phyloP scores from a whole-genome alignment of 805 yeast genomes.

The Candida pini region DNA sequence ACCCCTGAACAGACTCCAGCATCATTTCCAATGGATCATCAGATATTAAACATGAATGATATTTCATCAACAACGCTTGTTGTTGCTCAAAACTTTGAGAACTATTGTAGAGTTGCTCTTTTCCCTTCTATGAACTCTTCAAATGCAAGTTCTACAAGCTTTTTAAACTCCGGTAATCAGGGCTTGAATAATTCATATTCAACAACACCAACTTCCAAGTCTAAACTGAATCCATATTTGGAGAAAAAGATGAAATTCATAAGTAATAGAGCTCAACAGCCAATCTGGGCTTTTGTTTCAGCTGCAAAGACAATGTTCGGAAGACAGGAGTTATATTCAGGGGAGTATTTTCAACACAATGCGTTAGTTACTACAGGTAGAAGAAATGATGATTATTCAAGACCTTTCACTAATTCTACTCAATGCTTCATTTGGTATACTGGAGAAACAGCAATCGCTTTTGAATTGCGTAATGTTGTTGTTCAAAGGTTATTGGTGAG shows the following conservation, averaged over 20 bases:
- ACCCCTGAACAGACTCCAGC: slow-evolving; percentile 19
- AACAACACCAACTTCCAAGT: slow-evolving; percentile 4
- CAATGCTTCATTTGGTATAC: slow-evolving; percentile 42
- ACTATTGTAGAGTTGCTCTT: slow-evolving; percentile 28
- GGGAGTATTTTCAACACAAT: slow-evolving; percentile 31
- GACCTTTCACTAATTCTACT: slow-evolving; percentile 20
- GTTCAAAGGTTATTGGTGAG: slow-evolving; percentile 38
- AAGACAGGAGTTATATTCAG: slow-evolving; percentile 39
- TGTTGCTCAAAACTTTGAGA: slow-evolving; percentile 35
- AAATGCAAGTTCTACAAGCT: slow-evolving; percentile 1
- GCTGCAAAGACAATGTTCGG: slow-evolving; percentile 45
- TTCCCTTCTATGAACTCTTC: slow-evolving; percentile 19
- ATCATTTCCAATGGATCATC: slow-evolving; percentile 28
- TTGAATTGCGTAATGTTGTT: slow-evolving; percentile 41
- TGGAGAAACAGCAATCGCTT: slow-evolving; percentile 47
- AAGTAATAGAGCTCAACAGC: slow-evolving; percentile 32
- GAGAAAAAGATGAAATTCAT: slow-evolving; percentile 21
- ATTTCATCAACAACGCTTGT: slow-evolving; percentile 31
- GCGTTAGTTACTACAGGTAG: slow-evolving; percentile 33
- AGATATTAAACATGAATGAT: slow-evolving; percentile 26
- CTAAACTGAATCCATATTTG: slow-evolving; percentile 16
- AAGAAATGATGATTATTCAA: slow-evolving; percentile 23
- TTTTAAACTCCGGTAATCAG: slow-evolving; percentile 1
- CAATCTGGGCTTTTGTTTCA: slow-evolving; percentile 48
- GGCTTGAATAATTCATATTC: neutral